Evolutionary conservation across 768 basidiomycete species (phyloP), one percentile per base, ranked within the genome.

Genomic region (Collybia sp.): DNA sequence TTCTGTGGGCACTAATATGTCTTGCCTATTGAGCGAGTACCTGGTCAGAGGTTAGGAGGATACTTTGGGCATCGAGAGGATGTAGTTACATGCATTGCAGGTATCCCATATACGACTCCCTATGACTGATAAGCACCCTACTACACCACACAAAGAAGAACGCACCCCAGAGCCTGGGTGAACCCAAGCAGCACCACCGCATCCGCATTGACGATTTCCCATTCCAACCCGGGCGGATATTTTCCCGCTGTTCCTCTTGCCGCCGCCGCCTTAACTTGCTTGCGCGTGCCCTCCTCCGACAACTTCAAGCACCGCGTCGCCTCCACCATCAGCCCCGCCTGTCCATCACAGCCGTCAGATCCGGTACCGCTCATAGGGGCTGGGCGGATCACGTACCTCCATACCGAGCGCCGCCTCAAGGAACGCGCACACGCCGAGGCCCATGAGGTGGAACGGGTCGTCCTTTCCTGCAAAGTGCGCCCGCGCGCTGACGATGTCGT

Each of bases 351-450:
- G 35, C 5, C 30, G 15, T 3, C 32, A 25, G 13, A 13, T 17
- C 16, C 5, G 17, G 41, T 8, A 8, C 25, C 25, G 25, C 25
- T 25, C 25, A 3, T 25, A 8, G 25, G 25, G 25, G 25, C 41
- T 20, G 42, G 6, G n/a, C 9, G 32, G 4, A 12, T 2, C 2
- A 59, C 66, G 11, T 32, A 83, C 84, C 76, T 91, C 88, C 80
- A 89, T 80, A n/a, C 86, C 85, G 12, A 90, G 65, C 1, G 83
- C 85, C 0, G 87, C 89, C 60, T 88, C 82, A 37, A 90, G 66
- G 53, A 90, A 90, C 0, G 79, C 76, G 47, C 82, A 83, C 0
- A 83, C 80, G 12, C 87, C 88, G 0, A 79, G 66, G 1, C 88
- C 88, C 47, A 90, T 70, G 15, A 77, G 69, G 60, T 91, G 88